A percentile compares a stretch with the other conserved stretches of the same genome.
Evolutionary conservation across 768 basidiomycete species (phyloP).

Genomic region (Leccinum disarticulatum): DNA sequence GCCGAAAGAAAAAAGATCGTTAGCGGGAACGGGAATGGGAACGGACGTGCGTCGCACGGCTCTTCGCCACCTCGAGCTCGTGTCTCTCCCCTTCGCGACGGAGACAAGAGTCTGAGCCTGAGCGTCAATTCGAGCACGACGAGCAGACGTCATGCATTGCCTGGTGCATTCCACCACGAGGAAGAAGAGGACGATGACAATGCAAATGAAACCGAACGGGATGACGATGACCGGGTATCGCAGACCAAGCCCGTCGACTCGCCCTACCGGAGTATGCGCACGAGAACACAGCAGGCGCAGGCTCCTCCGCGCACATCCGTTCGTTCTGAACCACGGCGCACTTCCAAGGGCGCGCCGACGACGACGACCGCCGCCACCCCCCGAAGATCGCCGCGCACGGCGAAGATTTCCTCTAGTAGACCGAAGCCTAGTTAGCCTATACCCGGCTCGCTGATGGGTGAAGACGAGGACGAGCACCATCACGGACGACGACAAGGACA

Average conservation of each 20-base stretch:
- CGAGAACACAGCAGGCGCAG: conserved; percentile 9
- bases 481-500: conserved; percentile 18
- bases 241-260: conserved; percentile 12
- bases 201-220: conserved; percentile 29
- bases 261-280: conserved; percentile 15
- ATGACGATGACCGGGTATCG: conserved; percentile 7
- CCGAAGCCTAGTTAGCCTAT: conserved; percentile 32
- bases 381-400: not conserved
- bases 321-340: conserved; percentile 12
- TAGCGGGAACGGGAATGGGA: conserved; percentile 1
- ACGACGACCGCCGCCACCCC: not conserved
- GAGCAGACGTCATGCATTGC: conserved; percentile 35
- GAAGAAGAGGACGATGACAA: conserved; percentile 36
- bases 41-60: not conserved
- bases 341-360: conserved; percentile 1
- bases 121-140: conserved; percentile 15
- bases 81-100: conserved; percentile 11
- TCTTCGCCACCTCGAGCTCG: conserved; percentile 13
- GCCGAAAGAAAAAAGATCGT: not conserved
- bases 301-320: conserved; percentile 12
- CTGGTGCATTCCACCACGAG: conserved; percentile 46
- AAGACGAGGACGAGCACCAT: conserved; percentile 32
- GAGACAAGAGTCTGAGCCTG: conserved; percentile 12
- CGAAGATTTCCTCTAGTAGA: conserved; percentile 9
- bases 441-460: conserved; percentile 45